Evolutionary conservation across 2,329 filamentous ascomycete genomes (phyloP), one percentile per base, ranked within the genome.

Genomic region (Penicillium sp.): DNA sequence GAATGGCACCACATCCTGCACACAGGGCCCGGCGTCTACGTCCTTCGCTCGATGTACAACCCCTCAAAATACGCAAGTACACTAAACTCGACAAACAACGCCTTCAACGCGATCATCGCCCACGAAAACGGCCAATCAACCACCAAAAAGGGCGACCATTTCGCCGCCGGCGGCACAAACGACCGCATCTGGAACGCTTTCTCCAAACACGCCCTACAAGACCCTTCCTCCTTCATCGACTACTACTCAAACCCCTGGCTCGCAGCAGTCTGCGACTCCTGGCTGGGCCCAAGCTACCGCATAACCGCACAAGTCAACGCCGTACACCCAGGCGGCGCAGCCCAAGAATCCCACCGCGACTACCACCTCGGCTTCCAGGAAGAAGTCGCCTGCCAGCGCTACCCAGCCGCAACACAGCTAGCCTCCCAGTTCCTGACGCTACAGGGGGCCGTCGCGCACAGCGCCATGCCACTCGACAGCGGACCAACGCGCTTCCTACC

Each of bases 181-280:
- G 76, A 81, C 50, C 78, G 84, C 9, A 85, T 87, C 71, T 87
- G 84, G 84, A 87, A 87, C 70, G 83, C 84, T 0, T 84, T 86
- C 68, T 79, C 79, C 58, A 87, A 87, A 63, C 84, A 86, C 62
- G 80, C 77, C 18, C 66, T 81, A 2, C 64, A 71, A 27, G 77
- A 84, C 57, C 78, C 83, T 0, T 40, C 63, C 0, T 81, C 79
- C 0, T 87, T 87, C 61, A 56, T 81, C 0, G 55, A 66, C 7
- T 86, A 87, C 74, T 86, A 84, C 68, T 76, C 81, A 4, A 86
- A 86, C 59, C 82, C 82, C 0, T 84, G 80, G 74, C 76, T 87
- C 2, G 69, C 73, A 0, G 65, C 79, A 7, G 76, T 85, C 23
- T 79, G 77, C 44, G 76, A 77, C 16, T 69, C 81, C 11, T 87